These are phyloP conservation scores for Naganishia antarctica DNA, from an alignment of 768 basidiomycete species.

Conservation along the genomic window DNA sequence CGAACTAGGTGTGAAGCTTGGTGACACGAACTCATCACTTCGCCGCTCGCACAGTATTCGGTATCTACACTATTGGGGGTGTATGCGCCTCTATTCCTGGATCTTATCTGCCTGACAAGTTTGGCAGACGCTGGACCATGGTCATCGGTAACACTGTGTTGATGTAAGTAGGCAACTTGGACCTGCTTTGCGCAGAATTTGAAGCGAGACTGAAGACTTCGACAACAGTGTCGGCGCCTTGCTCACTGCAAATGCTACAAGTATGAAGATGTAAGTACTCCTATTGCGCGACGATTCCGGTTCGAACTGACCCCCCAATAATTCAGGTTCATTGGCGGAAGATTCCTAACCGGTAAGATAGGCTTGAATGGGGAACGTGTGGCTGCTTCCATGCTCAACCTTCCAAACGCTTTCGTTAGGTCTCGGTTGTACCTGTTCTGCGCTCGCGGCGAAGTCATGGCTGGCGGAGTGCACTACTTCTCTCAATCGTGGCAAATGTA, in stretches of 20 bases:
- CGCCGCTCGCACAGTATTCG: conserved; percentile 56
- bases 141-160: conserved; percentile 54
- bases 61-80: conserved; percentile 49
- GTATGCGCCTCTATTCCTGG: conserved; percentile 37
- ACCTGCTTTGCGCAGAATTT: not conserved
- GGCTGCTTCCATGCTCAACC: no score
- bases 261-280: conserved; percentile 38
- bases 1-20: no score
- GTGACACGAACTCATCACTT: no score
- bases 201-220: no score
- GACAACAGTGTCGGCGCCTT: conserved; percentile 55
- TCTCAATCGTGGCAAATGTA: conserved; percentile 54
- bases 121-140: conserved; percentile 57
- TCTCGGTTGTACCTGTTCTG: conserved; percentile 1
- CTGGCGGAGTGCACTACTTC: conserved; percentile 54
- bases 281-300: not conserved
- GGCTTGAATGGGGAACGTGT: no score
- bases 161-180: conserved; percentile 48
- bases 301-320: not conserved
- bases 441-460: not conserved
- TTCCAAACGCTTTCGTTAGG: not conserved
- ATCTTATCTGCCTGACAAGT: conserved; percentile 54
- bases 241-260: conserved; percentile 55
- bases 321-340: conserved; percentile 52
- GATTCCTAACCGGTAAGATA: conserved; percentile 55